Percentiles rank a stretch among this genome's conserved stretches.
Conservation (phyloP, 179 eudicot species). For the Camellia oleifera region DNA sequence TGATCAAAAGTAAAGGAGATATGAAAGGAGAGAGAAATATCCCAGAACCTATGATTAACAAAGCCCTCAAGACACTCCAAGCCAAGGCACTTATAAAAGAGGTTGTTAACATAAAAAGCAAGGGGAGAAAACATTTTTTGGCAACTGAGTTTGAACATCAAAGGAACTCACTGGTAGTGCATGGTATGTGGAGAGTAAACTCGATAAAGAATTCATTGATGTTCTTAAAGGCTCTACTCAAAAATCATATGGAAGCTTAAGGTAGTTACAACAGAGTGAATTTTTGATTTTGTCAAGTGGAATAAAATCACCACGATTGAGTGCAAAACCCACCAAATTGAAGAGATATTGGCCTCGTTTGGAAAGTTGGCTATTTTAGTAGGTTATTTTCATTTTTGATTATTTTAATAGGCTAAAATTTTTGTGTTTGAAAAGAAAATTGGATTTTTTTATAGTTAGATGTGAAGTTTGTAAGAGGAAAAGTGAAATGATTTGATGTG, state of each 20-base stretch:
- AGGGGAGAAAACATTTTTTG: constrained; percentile 51
- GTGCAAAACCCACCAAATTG: constrained; percentile 33
- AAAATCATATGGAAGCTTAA: constrained; percentile 25
- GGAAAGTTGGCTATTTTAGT: too few relatives aligned
- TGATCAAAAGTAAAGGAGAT: constrained; percentile 45
- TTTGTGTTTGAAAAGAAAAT: too few relatives aligned
- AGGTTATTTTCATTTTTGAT: too few relatives aligned
- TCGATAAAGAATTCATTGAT: constrained; percentile 41
- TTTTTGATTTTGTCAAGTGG: constrained; percentile 28
- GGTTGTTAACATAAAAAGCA: constrained; percentile 48
- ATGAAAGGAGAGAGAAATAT: constrained; percentile 37
- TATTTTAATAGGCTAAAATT: too few relatives aligned
- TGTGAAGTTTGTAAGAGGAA: too few relatives aligned
- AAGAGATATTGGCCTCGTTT: constrained; percentile 27
- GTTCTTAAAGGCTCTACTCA: constrained; percentile 26
- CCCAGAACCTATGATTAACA: constrained; percentile 21
- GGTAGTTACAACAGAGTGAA: constrained; percentile 46
- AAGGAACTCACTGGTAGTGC: constrained; percentile 64
- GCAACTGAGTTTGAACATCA: constrained; percentile 66
- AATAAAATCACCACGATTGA: constrained; percentile 13
- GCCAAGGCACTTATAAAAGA: constrained; percentile 46
- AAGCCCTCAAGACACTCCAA: constrained; percentile 43
- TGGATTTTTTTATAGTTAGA: too few relatives aligned
- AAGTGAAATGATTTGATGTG: too few relatives aligned
- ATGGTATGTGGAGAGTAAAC: constrained; percentile 60